Evolutionary conservation across 2,329 filamentous ascomycete genomes (phyloP).

Genomic region (Mycosphaerella sp.): DNA sequence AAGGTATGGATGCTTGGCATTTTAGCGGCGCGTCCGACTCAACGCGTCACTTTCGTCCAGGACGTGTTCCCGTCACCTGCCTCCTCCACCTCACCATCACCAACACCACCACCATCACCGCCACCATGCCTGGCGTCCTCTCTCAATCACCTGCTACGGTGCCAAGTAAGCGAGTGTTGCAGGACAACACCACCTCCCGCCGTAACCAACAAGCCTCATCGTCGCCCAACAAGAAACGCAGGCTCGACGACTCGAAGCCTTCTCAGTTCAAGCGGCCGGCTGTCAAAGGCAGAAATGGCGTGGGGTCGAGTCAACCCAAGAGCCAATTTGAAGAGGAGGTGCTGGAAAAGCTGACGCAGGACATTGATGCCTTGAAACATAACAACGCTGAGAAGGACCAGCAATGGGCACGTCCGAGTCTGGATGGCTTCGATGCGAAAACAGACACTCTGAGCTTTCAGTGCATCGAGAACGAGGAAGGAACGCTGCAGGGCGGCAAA

Average conservation of each 20-base stretch:
- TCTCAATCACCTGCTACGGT: conserved; percentile 28
- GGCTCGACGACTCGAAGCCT: conserved; percentile 59
- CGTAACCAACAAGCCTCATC: conserved; percentile 43
- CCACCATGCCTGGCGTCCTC: conserved; percentile 32
- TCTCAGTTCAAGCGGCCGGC: conserved; percentile 54
- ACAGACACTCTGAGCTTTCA: conserved; percentile 78
- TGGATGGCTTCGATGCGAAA: conserved; percentile 56
- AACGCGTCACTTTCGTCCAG: conserved; percentile 3
- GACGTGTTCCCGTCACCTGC: not conserved
- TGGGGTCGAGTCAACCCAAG: conserved; percentile 72
- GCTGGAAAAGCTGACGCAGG: conserved; percentile 90
- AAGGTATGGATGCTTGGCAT: not conserved
- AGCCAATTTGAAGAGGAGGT: conserved; percentile 92
- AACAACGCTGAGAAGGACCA: conserved; percentile 91
- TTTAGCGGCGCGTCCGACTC: not conserved
- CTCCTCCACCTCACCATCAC: not conserved
- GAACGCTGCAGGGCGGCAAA: conserved; percentile 67
- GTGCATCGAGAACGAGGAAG: conserved; percentile 92
- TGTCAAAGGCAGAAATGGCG: conserved; percentile 40
- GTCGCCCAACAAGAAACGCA: conserved; percentile 70
- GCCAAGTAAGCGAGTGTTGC: conserved; percentile 43
- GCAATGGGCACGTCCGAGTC: conserved; percentile 67
- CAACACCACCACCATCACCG: conserved; percentile 1
- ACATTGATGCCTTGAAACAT: conserved; percentile 77
- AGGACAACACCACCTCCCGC: conserved; percentile 41